A percentile compares a stretch with the other conserved stretches of the same genome.
Evolutionary conservation across 306 rosid genomes (phyloP).

Genomic region (Ceratonia siliqua): DNA sequence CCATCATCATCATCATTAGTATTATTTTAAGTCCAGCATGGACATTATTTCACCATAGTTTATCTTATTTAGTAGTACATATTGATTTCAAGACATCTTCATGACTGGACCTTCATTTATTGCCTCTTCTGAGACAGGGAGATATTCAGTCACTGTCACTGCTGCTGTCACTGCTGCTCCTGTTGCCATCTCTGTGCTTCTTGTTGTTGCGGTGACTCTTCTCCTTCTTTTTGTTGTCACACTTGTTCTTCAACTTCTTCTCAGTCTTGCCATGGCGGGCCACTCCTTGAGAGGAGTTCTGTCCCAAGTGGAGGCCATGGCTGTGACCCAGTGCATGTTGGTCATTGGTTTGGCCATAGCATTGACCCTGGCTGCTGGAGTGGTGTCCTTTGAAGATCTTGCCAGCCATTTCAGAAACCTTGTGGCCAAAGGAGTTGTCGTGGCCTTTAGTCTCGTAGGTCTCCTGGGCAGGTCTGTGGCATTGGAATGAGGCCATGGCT

Average conservation of each 20-base stretch:
- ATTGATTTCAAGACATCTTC: too few species aligned
- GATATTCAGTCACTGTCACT: constrained; percentile 20
- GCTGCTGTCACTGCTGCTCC: not conserved
- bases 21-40: too few species aligned
- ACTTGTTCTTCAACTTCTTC: not conserved
- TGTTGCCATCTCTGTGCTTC: constrained; percentile 27
- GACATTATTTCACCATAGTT: too few species aligned
- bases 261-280: not conserved
- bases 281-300: not conserved
- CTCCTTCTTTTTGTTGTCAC: not conserved
- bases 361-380: not conserved
- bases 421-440: not conserved
- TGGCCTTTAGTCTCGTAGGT: constrained; percentile 22
- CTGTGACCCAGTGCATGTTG: not conserved
- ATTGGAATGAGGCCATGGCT: constrained; percentile 41
- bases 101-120: too few species aligned
- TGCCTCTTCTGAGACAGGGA: too few species aligned
- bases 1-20: too few species aligned
- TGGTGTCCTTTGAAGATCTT: not conserved
- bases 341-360: not conserved
- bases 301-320: too few species aligned
- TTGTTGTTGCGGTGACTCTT: too few species aligned
- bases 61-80: too few species aligned
- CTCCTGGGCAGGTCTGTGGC: constrained; percentile 23
- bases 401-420: constrained; percentile 12